phyloP scores from a whole-genome alignment of 2,329 filamentous ascomycete genomes.

The Colletotrichum sp. region DNA sequence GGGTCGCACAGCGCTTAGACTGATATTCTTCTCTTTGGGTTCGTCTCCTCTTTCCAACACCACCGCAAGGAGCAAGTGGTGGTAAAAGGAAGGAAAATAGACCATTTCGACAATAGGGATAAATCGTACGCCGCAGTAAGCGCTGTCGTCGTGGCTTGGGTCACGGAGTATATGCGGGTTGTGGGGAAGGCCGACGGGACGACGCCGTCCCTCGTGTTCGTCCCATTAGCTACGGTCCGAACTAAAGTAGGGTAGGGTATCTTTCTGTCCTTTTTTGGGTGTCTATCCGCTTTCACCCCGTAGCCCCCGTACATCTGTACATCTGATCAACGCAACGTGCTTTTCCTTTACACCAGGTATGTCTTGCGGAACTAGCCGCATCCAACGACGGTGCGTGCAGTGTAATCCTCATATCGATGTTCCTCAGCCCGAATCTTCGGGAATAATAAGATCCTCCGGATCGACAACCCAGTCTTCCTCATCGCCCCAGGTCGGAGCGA shows the following conservation, averaged over 20 bases:
- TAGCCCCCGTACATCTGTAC: not conserved
- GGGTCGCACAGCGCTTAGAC: not conserved
- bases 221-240: constrained; percentile 8
- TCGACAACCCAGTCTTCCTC: constrained; percentile 60
- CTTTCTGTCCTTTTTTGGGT: constrained; percentile 6
- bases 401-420: not conserved
- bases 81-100: not conserved
- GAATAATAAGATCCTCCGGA: constrained; percentile 31
- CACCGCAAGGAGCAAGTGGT: not conserved
- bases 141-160: not conserved
- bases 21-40: not conserved
- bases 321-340: not conserved
- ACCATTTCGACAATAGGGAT: no score
- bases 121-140: not conserved
- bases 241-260: constrained; percentile 19
- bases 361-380: not conserved
- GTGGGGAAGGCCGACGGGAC: constrained; percentile 19
- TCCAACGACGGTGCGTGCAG: not conserved
- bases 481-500: constrained; percentile 63
- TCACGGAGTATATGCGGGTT: constrained; percentile 11
- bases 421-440: not conserved
- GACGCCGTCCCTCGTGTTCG: constrained; percentile 13
- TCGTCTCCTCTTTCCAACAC: not conserved
- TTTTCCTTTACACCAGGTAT: not conserved
- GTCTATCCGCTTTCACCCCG: not conserved